Conservation (phyloP, 805 yeast genomes). For the Ogataea haglerorum region DNA sequence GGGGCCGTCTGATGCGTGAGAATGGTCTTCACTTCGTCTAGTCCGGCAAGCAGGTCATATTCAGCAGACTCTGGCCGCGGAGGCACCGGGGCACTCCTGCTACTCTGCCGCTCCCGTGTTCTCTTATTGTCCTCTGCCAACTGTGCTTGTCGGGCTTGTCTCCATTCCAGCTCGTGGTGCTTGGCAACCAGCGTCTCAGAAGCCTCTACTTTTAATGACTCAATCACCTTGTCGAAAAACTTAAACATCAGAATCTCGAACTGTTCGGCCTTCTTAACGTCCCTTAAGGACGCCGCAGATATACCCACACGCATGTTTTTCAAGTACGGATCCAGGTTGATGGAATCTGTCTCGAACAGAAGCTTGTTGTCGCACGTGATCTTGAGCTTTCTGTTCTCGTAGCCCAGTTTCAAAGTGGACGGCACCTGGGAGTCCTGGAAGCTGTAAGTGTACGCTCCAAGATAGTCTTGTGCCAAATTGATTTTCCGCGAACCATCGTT, state of each 20-base stretch:
- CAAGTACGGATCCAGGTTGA: slow-evolving; percentile 39
- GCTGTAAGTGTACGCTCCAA: slow-evolving; percentile 34
- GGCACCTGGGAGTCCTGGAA: slow-evolving; percentile 73
- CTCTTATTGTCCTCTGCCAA: slow-evolving; percentile 28
- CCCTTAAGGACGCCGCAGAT: slow-evolving; percentile 43
- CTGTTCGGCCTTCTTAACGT: slow-evolving; percentile 42
- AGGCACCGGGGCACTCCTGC: slow-evolving; percentile 10
- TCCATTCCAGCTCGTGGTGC: slow-evolving; percentile 14
- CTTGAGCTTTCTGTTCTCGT: slow-evolving; percentile 44
- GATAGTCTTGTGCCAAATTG: slow-evolving; percentile 21
- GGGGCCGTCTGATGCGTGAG: slow-evolving; percentile 8
- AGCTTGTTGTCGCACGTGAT: slow-evolving; percentile 71
- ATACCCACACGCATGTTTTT: slow-evolving; percentile 48
- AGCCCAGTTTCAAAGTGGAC: slow-evolving; percentile 60
- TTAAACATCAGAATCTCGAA: slow-evolving; percentile 63
- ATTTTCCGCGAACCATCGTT: slow-evolving; percentile 53
- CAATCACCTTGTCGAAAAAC: slow-evolving; percentile 46
- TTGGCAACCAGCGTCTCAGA: slow-evolving; percentile 27
- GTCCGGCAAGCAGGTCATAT: slow-evolving; percentile 5
- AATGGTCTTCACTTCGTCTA: slow-evolving; percentile 8
- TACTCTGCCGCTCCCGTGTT: slow-evolving; percentile 13
- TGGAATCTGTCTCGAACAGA: slow-evolving; percentile 61
- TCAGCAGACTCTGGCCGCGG: background rate
- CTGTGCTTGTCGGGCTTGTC: background rate
- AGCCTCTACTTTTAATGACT: slow-evolving; percentile 22